Base-by-base conservation (phyloP, 164 flowering plant species). In the Aristolochia californica region DNA sequence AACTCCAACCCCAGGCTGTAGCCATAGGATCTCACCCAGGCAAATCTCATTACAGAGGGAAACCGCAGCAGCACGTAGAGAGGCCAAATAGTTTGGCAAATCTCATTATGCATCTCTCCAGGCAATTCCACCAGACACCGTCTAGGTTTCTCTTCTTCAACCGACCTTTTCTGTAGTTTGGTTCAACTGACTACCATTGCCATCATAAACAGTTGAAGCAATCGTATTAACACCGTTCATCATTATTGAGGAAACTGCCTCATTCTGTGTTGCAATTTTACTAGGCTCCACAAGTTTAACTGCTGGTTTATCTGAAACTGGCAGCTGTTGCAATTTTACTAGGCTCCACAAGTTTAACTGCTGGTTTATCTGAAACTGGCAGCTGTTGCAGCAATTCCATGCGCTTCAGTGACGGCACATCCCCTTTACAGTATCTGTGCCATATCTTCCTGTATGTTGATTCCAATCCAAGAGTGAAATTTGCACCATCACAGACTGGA, bases 401-500 rank as follows among this genome's bases (percentile, higher is more conserved):
- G 47, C 62, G 72, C 64, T 59, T 78, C 51, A 67, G 69, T 58
- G 90, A 83, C 58, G 99, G 97, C 56, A 85, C 76, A 62, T 89
- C 90, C 45, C 90, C 91, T 57, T 75, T 75, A 65, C 97, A 89
- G 64, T 87, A 93, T 59, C 95, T 71, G 21, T 43, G 71, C 99
- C 97, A 93, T 76, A 93, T 70, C 20, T 71, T 72, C 55, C 99
- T 70, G 74, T 81, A 93, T 40, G 78, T 61, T 25, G 78, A 69
- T 62, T 93, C 96, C 55, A 93, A 62, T 52, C 84, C 88, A 55
- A 30, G 62, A 18, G 60, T 62, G 61, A 81, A 93, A 13, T 78
- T 82, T 34, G 78, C 50, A 44, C 99, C 99, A 67, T 93, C 79
- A 65, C 99, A 93, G 22, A 93, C 78, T 47, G 97, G 90, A 40